A percentile compares a stretch with the other conserved stretches of the same genome.
Conservation (phyloP, 2,329 filamentous ascomycete genomes). For the Cordyceps cateniannulata region DNA sequence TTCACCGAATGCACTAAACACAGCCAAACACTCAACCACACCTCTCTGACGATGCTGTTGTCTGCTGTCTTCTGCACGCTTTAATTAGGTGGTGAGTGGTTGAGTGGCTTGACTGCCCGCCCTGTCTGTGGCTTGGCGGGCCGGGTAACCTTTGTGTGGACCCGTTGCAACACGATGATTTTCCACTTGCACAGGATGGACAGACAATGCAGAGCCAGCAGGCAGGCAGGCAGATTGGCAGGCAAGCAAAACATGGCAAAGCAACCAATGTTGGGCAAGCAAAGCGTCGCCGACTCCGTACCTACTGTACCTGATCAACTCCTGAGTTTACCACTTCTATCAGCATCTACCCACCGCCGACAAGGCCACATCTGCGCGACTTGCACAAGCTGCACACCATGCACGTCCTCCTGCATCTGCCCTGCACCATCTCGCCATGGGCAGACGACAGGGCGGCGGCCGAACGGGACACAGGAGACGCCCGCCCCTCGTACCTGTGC, state of each 20-base stretch:
- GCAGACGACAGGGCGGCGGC: background rate
- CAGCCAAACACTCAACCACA: background rate
- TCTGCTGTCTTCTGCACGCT: background rate
- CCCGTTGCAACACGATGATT: background rate
- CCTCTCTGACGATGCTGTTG: background rate
- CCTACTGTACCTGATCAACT: background rate
- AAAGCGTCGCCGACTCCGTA: background rate
- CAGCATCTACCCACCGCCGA: background rate
- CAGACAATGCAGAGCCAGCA: background rate
- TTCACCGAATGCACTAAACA: background rate
- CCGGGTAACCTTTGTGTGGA: background rate
- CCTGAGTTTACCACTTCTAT: background rate
- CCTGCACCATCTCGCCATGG: background rate
- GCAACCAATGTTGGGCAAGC: background rate
- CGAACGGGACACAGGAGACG: background rate
- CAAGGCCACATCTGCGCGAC: background rate
- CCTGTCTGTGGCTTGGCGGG: constrained; percentile 3
- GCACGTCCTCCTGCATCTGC: background rate
- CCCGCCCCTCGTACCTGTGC: background rate
- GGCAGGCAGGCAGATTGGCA: background rate
- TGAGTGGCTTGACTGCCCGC: background rate
- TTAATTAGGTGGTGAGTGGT: background rate
- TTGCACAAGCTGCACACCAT: background rate
- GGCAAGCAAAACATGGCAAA: background rate
- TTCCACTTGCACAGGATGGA: background rate